Evolutionary conservation across 352 stramenopile species (phyloP).

Genomic region (Pythium pectinolyticum): DNA sequence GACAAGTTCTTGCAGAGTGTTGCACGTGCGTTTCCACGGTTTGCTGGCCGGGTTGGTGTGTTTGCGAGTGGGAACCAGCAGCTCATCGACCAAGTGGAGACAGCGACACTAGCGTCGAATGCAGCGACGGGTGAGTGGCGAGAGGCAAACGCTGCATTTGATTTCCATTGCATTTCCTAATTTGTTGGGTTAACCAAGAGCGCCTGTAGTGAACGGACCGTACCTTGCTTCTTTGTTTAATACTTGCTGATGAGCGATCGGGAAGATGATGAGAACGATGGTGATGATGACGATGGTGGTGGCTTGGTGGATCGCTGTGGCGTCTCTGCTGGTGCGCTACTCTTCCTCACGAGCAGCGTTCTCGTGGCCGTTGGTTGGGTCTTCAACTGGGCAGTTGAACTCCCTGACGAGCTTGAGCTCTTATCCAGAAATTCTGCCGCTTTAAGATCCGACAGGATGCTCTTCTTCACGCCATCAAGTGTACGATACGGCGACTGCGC

Average conservation of each 20-base stretch:
- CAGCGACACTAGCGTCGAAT: conserved; percentile 6
- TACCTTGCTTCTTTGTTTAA: too few species aligned
- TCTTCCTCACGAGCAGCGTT: neutral
- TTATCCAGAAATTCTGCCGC: conserved; percentile 8
- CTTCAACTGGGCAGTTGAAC: neutral
- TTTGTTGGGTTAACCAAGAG: too few species aligned
- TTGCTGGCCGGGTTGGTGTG: conserved; percentile 26
- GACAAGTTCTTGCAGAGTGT: conserved; percentile 29
- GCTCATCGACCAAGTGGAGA: conserved; percentile 15
- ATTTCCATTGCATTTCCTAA: conserved; percentile 25
- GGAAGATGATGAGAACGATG: neutral
- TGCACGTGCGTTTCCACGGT: conserved; percentile 17
- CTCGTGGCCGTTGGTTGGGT: neutral
- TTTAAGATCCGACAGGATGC: conserved; percentile 48
- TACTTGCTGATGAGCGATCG: conserved; percentile 19
- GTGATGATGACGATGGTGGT: too few species aligned
- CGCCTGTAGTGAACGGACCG: neutral
- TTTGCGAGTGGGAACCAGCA: conserved; percentile 25
- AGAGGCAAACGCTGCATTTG: conserved; percentile 7
- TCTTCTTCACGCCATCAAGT: conserved; percentile 51
- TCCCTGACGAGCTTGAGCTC: neutral
- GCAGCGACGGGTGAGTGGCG: conserved; percentile 4
- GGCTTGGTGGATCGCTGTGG: neutral
- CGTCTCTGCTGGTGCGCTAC: neutral
- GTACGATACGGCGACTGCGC: conserved; percentile 54